Evolutionary conservation across 2,329 filamentous ascomycete genomes (phyloP).

Genomic region (Juglanconis oblonga): DNA sequence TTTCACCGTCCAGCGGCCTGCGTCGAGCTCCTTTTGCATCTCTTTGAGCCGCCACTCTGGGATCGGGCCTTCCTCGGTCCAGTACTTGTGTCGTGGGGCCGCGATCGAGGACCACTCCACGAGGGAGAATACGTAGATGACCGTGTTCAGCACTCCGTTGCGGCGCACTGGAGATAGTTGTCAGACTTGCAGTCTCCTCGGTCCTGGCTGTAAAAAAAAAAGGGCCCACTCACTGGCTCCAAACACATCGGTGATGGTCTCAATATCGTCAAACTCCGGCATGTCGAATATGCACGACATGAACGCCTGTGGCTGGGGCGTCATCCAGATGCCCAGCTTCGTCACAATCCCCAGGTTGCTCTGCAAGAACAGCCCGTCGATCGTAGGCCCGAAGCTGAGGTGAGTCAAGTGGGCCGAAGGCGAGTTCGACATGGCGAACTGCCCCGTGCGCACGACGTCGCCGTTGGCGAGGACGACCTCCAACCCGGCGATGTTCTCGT

Average conservation of each 20-base stretch:
- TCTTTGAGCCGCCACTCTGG: constrained; percentile 43
- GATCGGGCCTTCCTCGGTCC: constrained; percentile 40
- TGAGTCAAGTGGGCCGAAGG: constrained; percentile 36
- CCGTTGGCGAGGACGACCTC: constrained; percentile 29
- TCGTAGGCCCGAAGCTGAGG: constrained; percentile 38
- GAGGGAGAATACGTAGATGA: constrained; percentile 43
- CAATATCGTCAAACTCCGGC: constrained; percentile 42
- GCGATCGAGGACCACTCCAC: constrained; percentile 44
- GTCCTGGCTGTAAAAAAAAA: too few relatives aligned
- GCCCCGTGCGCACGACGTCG: constrained; percentile 25
- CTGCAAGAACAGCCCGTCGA: constrained; percentile 50
- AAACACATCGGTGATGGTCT: constrained; percentile 39
- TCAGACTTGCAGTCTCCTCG: too few relatives aligned
- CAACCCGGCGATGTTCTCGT: constrained; percentile 34
- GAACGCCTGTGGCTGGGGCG: constrained; percentile 40
- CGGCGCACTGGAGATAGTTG: constrained; percentile 29
- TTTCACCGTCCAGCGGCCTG: constrained; percentile 42
- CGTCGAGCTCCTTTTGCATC: constrained; percentile 37
- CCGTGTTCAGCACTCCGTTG: constrained; percentile 39
- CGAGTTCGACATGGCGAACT: constrained; percentile 34
- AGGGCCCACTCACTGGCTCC: constrained; percentile 24
- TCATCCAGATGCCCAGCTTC: constrained; percentile 49
- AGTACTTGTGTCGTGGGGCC: constrained; percentile 40
- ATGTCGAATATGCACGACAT: constrained; percentile 45
- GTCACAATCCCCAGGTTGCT: constrained; percentile 53